Conservation (phyloP, 2,329 filamentous ascomycete species). For the Colletotrichum euphorbiae region DNA sequence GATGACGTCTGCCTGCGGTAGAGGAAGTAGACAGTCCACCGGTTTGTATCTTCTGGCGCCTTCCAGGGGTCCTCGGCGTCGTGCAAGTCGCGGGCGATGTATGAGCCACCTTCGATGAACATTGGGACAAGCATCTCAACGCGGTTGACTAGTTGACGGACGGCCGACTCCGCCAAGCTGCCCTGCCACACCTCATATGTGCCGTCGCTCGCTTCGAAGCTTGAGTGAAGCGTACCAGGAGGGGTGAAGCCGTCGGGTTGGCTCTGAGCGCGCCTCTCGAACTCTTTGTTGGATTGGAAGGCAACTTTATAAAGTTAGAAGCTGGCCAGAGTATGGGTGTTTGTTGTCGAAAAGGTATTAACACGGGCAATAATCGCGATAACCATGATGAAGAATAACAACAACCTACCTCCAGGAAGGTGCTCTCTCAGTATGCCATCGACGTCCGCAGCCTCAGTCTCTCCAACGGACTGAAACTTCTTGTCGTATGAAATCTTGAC, state of each 20-base stretch:
- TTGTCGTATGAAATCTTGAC: constrained; percentile 77
- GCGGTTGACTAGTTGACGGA: constrained; percentile 79
- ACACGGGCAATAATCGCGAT: no score
- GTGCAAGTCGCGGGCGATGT: constrained; percentile 65
- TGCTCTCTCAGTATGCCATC: constrained; percentile 72
- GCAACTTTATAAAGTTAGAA: constrained; percentile 62
- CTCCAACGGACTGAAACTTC: constrained; percentile 76
- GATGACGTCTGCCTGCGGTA: constrained; percentile 71
- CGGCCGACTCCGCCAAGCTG: constrained; percentile 74
- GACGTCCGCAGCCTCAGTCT: constrained; percentile 77
- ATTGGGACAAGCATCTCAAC: constrained; percentile 86
- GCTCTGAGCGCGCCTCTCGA: constrained; percentile 60
- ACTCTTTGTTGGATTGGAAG: constrained; percentile 72
- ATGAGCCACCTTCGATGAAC: constrained; percentile 93
- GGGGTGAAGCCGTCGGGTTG: constrained; percentile 69
- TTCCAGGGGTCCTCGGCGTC: constrained; percentile 50
- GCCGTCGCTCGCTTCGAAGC: constrained; percentile 70
- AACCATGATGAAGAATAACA: neutral
- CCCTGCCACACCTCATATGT: constrained; percentile 89
- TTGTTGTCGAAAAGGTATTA: no score
- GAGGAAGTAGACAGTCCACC: constrained; percentile 94
- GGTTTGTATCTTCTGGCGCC: constrained; percentile 68
- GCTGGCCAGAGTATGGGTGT: neutral
- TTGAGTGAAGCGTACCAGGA: constrained; percentile 78
- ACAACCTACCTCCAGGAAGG: constrained; percentile 71